These are phyloP conservation scores for Spinellus fusiger DNA, from an alignment of 192 early-diverging fungal species.

Conservation along the genomic window DNA sequence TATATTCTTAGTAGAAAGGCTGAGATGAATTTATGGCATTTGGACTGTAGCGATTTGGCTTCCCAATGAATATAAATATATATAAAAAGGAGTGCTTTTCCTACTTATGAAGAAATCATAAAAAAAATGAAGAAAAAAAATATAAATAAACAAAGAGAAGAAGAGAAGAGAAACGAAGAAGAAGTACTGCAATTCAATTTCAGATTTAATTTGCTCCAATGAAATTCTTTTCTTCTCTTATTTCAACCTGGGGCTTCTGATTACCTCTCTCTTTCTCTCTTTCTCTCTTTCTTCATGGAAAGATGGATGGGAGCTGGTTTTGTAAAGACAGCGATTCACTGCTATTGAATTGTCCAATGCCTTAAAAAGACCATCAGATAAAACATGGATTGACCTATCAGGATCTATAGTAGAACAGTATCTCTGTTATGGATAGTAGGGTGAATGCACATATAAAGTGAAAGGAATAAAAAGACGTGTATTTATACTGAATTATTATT, in stretches of 20 bases:
- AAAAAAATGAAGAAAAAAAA: not conserved
- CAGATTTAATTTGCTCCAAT: not conserved
- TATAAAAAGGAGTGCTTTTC: no score
- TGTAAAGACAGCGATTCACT: not conserved
- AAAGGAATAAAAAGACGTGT: not conserved
- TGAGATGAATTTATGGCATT: no score
- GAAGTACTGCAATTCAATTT: not conserved
- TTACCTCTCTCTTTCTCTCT: no score
- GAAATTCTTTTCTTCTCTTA: no score
- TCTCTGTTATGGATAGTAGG: not conserved
- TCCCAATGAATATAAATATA: no score
- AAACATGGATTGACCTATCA: not conserved
- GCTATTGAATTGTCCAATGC: not conserved
- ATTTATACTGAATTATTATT: not conserved
- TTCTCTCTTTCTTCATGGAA: no score
- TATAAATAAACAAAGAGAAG: not conserved
- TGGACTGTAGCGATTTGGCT: no score
- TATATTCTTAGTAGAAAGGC: no score
- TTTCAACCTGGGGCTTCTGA: no score
- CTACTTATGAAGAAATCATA: not conserved
- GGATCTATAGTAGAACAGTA: not conserved
- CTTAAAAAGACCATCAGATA: not conserved
- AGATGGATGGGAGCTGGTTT: not conserved
- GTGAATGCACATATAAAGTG: not conserved
- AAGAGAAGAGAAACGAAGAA: slow-evolving; percentile 10